These are phyloP conservation scores for Pseudevernia furfuracea DNA, from an alignment of 495 filamentous ascomycete genomes.

Conservation along the genomic window DNA sequence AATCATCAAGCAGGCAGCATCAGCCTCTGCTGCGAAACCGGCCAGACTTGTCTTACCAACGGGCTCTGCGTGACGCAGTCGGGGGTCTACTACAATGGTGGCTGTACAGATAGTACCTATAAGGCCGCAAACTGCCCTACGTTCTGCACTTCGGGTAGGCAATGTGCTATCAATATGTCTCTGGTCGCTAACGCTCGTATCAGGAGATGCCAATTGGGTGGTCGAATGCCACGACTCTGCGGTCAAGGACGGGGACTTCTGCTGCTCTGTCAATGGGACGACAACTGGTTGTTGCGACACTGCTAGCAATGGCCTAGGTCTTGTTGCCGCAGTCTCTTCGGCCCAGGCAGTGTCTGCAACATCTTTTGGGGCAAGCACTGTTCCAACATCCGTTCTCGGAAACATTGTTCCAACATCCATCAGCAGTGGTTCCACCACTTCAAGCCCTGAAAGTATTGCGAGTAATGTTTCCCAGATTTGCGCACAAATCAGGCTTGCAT, in stretches of 20 bases:
- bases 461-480: not conserved
- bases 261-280: constrained; percentile 5
- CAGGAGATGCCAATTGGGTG: constrained; percentile 4
- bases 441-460: not conserved
- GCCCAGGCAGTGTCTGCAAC: constrained; percentile 6
- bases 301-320: constrained; percentile 7
- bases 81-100: constrained; percentile 18
- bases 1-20: not conserved
- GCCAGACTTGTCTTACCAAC: constrained; percentile 19
- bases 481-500: not conserved
- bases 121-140: constrained; percentile 8
- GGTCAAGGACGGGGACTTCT: constrained; percentile 5
- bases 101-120: constrained; percentile 19
- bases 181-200: not conserved
- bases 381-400: not conserved
- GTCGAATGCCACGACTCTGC: constrained; percentile 8
- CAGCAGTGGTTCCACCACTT: too few species aligned
- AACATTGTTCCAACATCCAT: too few species aligned
- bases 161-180: not conserved
- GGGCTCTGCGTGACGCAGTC: constrained; percentile 9
- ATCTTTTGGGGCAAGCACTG: not conserved
- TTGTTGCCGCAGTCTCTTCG: constrained; percentile 3
- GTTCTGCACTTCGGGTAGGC: constrained; percentile 16
- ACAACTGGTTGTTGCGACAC: constrained; percentile 11
- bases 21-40: constrained; percentile 18